These are phyloP conservation scores for Boechera divaricarpa DNA, from an alignment of 345 rosid genomes.

Conservation along the genomic window DNA sequence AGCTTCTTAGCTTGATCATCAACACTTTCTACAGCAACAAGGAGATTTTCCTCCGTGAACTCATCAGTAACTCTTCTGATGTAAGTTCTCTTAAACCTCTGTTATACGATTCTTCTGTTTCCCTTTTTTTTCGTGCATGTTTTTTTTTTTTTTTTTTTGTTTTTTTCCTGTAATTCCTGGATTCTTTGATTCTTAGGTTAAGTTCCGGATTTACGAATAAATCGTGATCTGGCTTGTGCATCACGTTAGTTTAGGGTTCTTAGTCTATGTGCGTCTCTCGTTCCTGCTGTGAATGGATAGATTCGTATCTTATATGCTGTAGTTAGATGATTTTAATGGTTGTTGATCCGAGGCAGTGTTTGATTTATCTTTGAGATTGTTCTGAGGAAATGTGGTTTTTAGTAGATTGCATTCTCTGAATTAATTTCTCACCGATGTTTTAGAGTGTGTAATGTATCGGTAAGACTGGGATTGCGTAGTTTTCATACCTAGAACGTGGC, in stretches of 20 bases:
- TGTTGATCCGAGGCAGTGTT: no score
- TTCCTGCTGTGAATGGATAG: not conserved
- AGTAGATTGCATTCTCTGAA: no score
- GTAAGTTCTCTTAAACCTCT: not conserved
- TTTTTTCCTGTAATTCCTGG: not conserved
- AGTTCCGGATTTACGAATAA: no score
- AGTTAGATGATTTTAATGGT: no score
- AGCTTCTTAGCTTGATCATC: conserved; percentile 81
- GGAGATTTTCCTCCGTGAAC: conserved; percentile 60
- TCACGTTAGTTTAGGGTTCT: conserved; percentile 3
- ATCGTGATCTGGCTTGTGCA: conserved; percentile 1
- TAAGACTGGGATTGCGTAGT: not conserved
- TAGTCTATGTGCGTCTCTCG: not conserved
- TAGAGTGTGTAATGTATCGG: no score
- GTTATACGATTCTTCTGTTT: not conserved
- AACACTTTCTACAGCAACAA: conserved; percentile 95
- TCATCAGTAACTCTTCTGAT: conserved; percentile 49
- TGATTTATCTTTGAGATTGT: no score
- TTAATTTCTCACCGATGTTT: no score
- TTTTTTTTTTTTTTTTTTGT: no score
- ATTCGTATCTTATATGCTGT: not conserved
- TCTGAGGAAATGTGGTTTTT: no score
- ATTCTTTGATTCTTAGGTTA: not conserved
- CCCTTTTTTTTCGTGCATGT: not conserved
- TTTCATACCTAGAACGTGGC: not conserved